Base-by-base conservation (phyloP, 73 alveolate species). In the Breviolum minutum region DNA sequence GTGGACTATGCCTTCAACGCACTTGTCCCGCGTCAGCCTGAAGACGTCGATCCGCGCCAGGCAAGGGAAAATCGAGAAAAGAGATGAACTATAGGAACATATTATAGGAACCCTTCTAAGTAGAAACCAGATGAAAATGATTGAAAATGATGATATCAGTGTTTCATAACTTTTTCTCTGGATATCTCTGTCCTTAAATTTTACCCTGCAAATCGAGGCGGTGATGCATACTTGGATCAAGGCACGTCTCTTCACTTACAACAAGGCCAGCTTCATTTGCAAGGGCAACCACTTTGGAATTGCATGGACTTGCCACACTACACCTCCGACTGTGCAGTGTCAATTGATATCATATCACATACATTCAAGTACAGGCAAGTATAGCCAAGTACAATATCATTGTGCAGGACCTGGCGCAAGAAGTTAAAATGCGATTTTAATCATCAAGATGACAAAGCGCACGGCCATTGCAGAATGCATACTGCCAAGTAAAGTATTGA, bases 161-260 rank as follows among this genome's bases (percentile, higher is more conserved):
- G 54, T 11, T 14, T 14, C 84, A 14, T 74, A 9, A 24, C 29
- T 77, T 19, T 19, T 13, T 40, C 30, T 60, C 54, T 27, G 86
- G 30, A 26, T 26, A 0, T 26, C 24, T 14, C 14, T 40, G 54
- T n/a, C 87, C 30, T 29, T 19, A 77, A 40, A 2, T 40, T 40
- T 40, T 40, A 2, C 54, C 54, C 54, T 40, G 54, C 54, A 40
- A 32, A 29, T 16, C 29, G 76, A 92, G 98, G 98, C 90, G n/a
- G 90, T 76, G 89, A 92, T 92, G 98, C 98, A 76, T 69, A 92
- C 98, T 64, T 92, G 98, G 98, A 92, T 92, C 73, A 92, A 92
- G 69, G 90, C 98, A 12, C 89, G 98, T 19, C 74, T 92, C 62
- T 92, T 92, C 98, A 63, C 89, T 20, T 92, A 92, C 90, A 92